phyloP scores from a whole-genome alignment of 208 protist species.

The Lotmaria passim region DNA sequence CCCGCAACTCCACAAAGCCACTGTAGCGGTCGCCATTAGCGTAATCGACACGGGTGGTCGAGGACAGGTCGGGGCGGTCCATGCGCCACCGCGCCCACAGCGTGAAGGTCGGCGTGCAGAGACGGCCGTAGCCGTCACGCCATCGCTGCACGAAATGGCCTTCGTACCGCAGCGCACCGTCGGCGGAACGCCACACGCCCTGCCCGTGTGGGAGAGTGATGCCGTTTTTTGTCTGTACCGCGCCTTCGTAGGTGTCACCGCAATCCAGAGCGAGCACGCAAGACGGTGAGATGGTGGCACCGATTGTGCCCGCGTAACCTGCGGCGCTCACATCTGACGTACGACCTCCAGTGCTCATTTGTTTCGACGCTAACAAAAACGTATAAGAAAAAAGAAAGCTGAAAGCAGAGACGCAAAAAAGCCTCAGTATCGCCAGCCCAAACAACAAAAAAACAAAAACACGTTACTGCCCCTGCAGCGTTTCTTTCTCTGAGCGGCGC shows the following conservation, averaged over 20 bases:
- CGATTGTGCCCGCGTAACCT: neutral
- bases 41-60: constrained; percentile 61
- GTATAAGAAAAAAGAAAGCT: neutral
- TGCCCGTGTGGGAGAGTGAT: constrained; percentile 63
- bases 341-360: too few species aligned
- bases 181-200: constrained; percentile 54
- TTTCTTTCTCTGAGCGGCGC: too few species aligned
- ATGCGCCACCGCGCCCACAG: constrained; percentile 78
- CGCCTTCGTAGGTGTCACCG: constrained; percentile 69
- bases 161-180: constrained; percentile 59
- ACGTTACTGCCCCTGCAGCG: too few species aligned
- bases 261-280: constrained; percentile 47
- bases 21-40: constrained; percentile 62
- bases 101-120: constrained; percentile 57
- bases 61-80: constrained; percentile 68
- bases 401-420: neutral
- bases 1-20: constrained; percentile 48
- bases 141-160: constrained; percentile 69
- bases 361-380: too few species aligned
- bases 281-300: neutral
- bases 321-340: neutral
- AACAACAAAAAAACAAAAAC: too few species aligned
- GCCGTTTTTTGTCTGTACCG: constrained; percentile 40
- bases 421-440: too few species aligned
- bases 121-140: constrained; percentile 72